phyloP scores from a whole-genome alignment of 805 yeast species.

The Clavispora fructus region DNA sequence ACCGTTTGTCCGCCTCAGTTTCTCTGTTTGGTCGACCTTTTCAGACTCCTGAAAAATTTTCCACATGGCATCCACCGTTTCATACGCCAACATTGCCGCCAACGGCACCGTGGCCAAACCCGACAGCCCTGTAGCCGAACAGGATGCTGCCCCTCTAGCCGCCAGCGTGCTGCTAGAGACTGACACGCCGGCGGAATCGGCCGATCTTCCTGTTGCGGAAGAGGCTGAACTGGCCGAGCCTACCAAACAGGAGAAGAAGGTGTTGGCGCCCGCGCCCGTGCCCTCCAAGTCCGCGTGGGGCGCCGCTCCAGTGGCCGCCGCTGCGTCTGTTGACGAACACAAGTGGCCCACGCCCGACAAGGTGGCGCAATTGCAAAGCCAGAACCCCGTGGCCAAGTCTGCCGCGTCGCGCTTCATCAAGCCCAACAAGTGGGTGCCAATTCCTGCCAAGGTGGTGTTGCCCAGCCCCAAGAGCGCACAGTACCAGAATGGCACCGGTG shows the following conservation, averaged over 20 bases:
- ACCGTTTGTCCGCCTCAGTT: too few relatives aligned
- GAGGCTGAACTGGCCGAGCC: not conserved
- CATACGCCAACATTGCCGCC: slow-evolving; percentile 42
- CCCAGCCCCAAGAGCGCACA: slow-evolving; percentile 30
- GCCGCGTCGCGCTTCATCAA: slow-evolving; percentile 30
- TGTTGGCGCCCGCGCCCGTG: slow-evolving; percentile 43
- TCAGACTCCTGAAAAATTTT: not conserved
- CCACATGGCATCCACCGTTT: slow-evolving; percentile 16
- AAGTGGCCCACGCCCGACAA: slow-evolving; percentile 43
- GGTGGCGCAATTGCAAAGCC: slow-evolving; percentile 14
- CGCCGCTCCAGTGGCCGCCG: slow-evolving; percentile 12
- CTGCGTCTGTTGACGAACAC: slow-evolving; percentile 31
- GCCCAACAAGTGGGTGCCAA: slow-evolving; percentile 44
- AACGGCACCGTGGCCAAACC: slow-evolving; percentile 18
- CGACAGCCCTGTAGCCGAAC: slow-evolving; percentile 9
- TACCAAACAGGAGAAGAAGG: slow-evolving; percentile 25
- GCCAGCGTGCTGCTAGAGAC: slow-evolving; percentile 1
- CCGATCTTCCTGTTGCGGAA: slow-evolving; percentile 1
- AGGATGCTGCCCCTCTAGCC: slow-evolving; percentile 4
- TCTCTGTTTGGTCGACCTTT: too few relatives aligned
- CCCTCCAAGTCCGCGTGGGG: slow-evolving; percentile 43
- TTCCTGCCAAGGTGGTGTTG: slow-evolving; percentile 37
- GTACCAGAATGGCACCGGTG: slow-evolving; percentile 12
- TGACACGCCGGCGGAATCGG: slow-evolving; percentile 5
- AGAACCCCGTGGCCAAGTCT: slow-evolving; percentile 5